These are phyloP conservation scores for Daldinia concentrica DNA, from an alignment of 495 filamentous ascomycete species.

Conservation along the genomic window DNA sequence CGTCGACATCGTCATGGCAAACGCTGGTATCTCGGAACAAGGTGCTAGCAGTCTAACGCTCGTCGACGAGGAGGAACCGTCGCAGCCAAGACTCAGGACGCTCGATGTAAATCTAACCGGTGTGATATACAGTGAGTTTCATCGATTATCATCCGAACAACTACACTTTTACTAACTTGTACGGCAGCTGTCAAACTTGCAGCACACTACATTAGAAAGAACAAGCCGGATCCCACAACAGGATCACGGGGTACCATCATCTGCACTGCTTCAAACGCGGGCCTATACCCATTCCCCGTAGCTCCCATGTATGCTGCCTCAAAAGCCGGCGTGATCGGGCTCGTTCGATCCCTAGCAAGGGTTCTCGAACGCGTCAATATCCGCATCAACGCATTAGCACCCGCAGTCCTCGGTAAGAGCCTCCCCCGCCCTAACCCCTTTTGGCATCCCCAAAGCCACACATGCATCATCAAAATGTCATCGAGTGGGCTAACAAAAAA, in stretches of 20 bases:
- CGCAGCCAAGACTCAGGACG: constrained; percentile 52
- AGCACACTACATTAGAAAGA: constrained; percentile 62
- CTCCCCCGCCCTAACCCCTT: neutral
- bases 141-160: neutral
- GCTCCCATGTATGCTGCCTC: constrained; percentile 63
- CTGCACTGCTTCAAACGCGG: constrained; percentile 67
- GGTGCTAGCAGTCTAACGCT: constrained; percentile 47
- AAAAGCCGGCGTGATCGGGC: constrained; percentile 61
- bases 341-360: constrained; percentile 59
- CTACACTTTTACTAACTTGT: constrained; percentile 1
- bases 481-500: constrained; percentile 16
- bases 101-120: constrained; percentile 61
- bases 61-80: constrained; percentile 48
- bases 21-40: constrained; percentile 63
- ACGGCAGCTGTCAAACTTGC: constrained; percentile 60
- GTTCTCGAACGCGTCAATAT: constrained; percentile 55
- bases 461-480: neutral
- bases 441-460: neutral
- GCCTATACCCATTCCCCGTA: constrained; percentile 64
- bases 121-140: constrained; percentile 58
- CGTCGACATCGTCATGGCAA: constrained; percentile 64
- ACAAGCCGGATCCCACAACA: constrained; percentile 33
- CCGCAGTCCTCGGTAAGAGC: constrained; percentile 58
- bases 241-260: constrained; percentile 58
- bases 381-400: constrained; percentile 64